Evolutionary conservation across 1,284 basidiomycete genomes (phyloP), one percentile per base, ranked within the genome.

Genomic region (Cryptococcus sp.): DNA sequence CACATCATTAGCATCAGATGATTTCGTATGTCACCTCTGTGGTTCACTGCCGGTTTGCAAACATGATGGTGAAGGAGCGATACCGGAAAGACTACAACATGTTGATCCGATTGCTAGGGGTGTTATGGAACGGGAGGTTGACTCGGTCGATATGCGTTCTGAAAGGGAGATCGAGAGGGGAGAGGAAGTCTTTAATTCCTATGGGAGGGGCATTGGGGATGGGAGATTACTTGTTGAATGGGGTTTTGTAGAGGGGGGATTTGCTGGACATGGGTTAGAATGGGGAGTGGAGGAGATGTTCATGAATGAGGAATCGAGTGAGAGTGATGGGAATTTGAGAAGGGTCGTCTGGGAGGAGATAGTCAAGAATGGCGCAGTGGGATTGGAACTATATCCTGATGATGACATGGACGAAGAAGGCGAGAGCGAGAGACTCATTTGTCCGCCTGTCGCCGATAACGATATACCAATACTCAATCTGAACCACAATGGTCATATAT

Each of bases 171-270:
- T 55, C 0, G 42, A 53, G 7, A 75, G 81, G 0, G 75, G 76
- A 19, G 76, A 78, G 11, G 85, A 94, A 66, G 79, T 92, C 5
- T 91, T 83, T 79, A 96, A 94, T 73, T 87, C 86, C 2, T 96
- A 94, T 70, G 91, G 90, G 31, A 80, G 72, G 13, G 75, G 71
- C 2, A 77, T 88, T n/a, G 78, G 78, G 10, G 88, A 89, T 67
- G 83, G 85, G 0, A 76, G 85, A 53, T 78, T 91, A 11, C 76
- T 90, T 31, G 78, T 78, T 25, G 83, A 83, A 52, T 91, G 90
- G 74, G 88, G 88, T 0, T 91, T 91, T 68, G 31, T 63, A 5
- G 54, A 49, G 4, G 57, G 54, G n/a, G 61, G 61, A 18, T 60
- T 55, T 34, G 50, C 59, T 2, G 69, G 63, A 11, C 52, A 60